Conservation (phyloP, 768 basidiomycete species). For the Leccinum truebloodii region DNA sequence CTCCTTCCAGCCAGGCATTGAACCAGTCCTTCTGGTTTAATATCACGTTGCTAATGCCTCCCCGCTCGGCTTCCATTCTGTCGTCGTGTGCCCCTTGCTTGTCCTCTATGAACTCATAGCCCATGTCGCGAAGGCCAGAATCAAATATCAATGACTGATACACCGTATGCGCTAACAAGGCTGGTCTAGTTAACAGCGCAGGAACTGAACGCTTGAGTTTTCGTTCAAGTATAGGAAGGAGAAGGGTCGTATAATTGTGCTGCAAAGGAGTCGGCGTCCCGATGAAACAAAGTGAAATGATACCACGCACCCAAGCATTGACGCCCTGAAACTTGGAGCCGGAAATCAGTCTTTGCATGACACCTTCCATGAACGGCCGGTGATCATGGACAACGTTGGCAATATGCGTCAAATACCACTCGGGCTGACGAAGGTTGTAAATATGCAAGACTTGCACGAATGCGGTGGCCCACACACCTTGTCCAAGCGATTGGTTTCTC, state of each 20-base stretch:
- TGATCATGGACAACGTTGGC: slow-evolving; percentile 88
- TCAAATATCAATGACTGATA: slow-evolving; percentile 93
- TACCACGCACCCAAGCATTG: slow-evolving; percentile 69
- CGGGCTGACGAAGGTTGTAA: slow-evolving; percentile 58
- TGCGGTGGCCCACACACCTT: slow-evolving; percentile 55
- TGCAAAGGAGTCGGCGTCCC: slow-evolving; percentile 32
- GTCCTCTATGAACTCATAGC: slow-evolving; percentile 53
- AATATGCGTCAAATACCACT: slow-evolving; percentile 95
- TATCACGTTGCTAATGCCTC: slow-evolving; percentile 80
- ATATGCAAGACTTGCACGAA: neutral
- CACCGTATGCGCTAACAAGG: slow-evolving; percentile 91
- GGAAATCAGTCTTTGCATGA: slow-evolving; percentile 70
- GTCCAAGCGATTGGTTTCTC: slow-evolving; percentile 89
- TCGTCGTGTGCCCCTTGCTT: slow-evolving; percentile 18
- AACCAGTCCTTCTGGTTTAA: slow-evolving; percentile 89
- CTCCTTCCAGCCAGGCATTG: slow-evolving; percentile 84
- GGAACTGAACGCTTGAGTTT: slow-evolving; percentile 80
- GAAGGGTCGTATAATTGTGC: slow-evolving; percentile 81
- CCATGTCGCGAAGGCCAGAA: slow-evolving; percentile 68
- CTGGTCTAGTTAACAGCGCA: slow-evolving; percentile 69
- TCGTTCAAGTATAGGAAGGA: slow-evolving; percentile 74
- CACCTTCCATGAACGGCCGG: slow-evolving; percentile 70
- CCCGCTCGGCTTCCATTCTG: slow-evolving; percentile 48
- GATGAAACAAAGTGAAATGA: neutral
- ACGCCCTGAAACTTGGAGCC: slow-evolving; percentile 62